Evolutionary conservation across 2,329 filamentous ascomycete species (phyloP).

Genomic region (Dryadomyces quercus-mongolicae): DNA sequence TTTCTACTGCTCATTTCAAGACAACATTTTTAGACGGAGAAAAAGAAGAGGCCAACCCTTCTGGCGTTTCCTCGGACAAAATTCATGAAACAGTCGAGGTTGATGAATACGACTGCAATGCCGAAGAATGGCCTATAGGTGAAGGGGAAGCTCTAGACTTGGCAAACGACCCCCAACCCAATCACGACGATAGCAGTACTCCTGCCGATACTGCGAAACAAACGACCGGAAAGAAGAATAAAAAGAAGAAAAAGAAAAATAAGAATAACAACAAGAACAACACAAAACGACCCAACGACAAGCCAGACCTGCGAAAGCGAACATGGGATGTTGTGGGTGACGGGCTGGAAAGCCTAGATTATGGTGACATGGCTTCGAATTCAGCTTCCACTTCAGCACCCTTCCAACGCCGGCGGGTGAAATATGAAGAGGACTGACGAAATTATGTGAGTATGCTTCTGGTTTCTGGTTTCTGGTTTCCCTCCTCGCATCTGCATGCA

Average conservation of each 20-base stretch:
- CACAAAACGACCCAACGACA: conserved; percentile 30
- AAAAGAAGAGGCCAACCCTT: neutral
- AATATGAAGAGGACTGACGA: conserved; percentile 29
- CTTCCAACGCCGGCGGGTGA: conserved; percentile 31
- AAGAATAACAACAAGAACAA: conserved; percentile 9
- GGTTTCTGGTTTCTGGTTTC: conserved; percentile 2
- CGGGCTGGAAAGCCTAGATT: conserved; percentile 47
- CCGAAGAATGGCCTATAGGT: no score
- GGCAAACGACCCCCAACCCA: no score
- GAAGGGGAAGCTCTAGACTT: no score
- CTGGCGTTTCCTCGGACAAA: no score
- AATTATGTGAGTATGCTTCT: neutral
- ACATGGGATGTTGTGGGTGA: conserved; percentile 56
- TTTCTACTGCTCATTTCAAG: conserved; percentile 33
- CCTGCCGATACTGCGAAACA: neutral
- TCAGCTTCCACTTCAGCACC: conserved; percentile 14
- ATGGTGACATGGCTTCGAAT: conserved; percentile 32
- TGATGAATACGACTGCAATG: no score
- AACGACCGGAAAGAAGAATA: conserved; percentile 3
- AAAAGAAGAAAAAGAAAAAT: conserved; percentile 7
- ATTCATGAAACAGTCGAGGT: no score
- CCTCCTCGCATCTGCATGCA: conserved; percentile 17
- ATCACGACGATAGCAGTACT: no score
- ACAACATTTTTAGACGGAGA: conserved; percentile 23
- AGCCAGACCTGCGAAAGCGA: conserved; percentile 51